Evolutionary conservation across 129 eudicot genomes (phyloP).

Genomic region (Cynara cardunculus): DNA sequence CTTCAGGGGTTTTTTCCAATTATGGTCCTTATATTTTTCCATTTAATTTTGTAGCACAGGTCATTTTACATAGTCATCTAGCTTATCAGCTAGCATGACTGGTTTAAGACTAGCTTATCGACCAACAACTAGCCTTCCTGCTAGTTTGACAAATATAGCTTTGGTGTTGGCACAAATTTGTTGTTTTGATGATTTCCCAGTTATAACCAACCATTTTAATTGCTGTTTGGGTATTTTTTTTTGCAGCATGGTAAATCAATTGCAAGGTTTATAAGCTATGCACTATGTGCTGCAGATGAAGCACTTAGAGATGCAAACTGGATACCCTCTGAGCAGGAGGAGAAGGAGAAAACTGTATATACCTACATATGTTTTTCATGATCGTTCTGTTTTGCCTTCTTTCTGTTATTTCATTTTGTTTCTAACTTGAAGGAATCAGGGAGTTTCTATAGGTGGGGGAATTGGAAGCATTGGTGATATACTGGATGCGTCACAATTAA

Average conservation of each 20-base stretch:
- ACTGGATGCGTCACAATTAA: conserved; percentile 86
- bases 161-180: no score
- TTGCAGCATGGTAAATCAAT: conserved; percentile 75
- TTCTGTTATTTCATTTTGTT: conserved; percentile 9
- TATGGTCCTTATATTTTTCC: no score
- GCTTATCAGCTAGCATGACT: no score
- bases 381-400: not conserved
- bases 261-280: conserved; percentile 93
- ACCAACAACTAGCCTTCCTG: no score
- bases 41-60: no score
- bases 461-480: conserved; percentile 90
- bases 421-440: conserved; percentile 60
- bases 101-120: no score
- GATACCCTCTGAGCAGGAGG: conserved; percentile 65
- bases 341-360: conserved; percentile 75
- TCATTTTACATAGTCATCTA: no score
- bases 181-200: not conserved
- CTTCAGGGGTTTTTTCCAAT: no score
- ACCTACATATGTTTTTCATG: not conserved
- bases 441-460: conserved; percentile 97
- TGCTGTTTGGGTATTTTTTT: not conserved
- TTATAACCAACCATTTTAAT: not conserved
- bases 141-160: no score
- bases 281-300: conserved; percentile 91
- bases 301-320: conserved; percentile 96